Base-by-base conservation (phyloP, 139 green algal genomes). In the Chlamydomonas incerta region DNA sequence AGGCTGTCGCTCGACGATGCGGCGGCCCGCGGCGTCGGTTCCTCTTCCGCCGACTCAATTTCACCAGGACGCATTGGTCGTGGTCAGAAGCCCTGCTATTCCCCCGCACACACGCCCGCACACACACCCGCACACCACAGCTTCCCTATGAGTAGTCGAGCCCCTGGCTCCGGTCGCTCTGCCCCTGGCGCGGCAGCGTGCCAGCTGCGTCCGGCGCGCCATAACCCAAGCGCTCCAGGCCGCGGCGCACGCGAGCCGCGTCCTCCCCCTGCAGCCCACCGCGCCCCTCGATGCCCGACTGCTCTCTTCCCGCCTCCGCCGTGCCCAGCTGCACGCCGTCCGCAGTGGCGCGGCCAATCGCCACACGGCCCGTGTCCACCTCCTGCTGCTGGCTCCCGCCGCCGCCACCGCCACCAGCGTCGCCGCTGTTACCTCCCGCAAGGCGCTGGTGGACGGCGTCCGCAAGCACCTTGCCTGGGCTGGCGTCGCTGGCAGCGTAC, bases 151-250 rank as follows among this genome's bases (percentile, higher is more conserved):
- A 47, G 26, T 85, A 75, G 46, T 85, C 79, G 0, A 50, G 21
- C 1, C 63, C 63, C 17, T 85, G 79, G 18, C 65, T 68, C 13
- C 79, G 18, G n/a, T 85, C 46, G 79, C 79, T 85, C 79, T 75
- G 79, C 5, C 63, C 79, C 46, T 85, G 79, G 18, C 20, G 33
- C 33, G n/a, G 66, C 33, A 21, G 24, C 63, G 18, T 50, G 41
- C 41, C 41, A 50, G 41, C 73, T 0, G 21, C 29, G 23, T 41
- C 37, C 26, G 26, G 11, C 2, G 34, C 24, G 9, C 50, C 63
- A 47, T 85, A 85, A 8, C 79, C 79, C 65, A 85, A 47, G n/a
- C 60, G 18, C 46, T 37, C 24, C 65, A 85, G n/a, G 15, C 33
- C 65, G 31, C 35, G 47, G 47, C 66, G 79, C 58, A 85, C 79